Conservation (phyloP, 805 yeast genomes). For the Komagataella phaffii region DNA sequence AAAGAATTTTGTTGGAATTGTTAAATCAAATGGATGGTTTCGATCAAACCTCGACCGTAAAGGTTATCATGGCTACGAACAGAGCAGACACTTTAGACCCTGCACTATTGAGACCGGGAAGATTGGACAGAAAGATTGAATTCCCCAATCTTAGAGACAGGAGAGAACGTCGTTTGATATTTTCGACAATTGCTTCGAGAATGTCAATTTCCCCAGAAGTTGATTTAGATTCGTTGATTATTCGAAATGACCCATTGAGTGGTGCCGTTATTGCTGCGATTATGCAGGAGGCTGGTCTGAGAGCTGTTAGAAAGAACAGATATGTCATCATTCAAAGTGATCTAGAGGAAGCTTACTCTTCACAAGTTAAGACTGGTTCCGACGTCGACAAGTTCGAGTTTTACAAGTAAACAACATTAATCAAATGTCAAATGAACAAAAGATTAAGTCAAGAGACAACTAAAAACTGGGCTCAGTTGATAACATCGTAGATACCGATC, state of each 20-base stretch:
- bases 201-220: slow-evolving; percentile 98
- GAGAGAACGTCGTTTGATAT: slow-evolving; percentile 94
- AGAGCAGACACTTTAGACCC: slow-evolving; percentile 99
- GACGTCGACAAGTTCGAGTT: slow-evolving; percentile 97
- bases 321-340: slow-evolving; percentile 93
- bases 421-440: not conserved
- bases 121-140: slow-evolving; percentile 95
- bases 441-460: not conserved
- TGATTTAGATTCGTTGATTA: slow-evolving; percentile 86
- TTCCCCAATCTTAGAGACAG: slow-evolving; percentile 94
- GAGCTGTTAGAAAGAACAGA: slow-evolving; percentile 97
- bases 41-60: slow-evolving; percentile 89
- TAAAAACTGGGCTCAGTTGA: not conserved
- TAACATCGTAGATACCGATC: slow-evolving; percentile 32
- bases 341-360: slow-evolving; percentile 92
- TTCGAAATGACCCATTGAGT: slow-evolving; percentile 92
- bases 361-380: slow-evolving; percentile 90
- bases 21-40: slow-evolving; percentile 99
- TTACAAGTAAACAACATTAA: slow-evolving; percentile 45
- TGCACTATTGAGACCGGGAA: slow-evolving; percentile 94
- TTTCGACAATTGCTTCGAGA: slow-evolving; percentile 89
- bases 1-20: slow-evolving; percentile 89
- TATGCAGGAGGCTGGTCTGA: slow-evolving; percentile 98
- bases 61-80: slow-evolving; percentile 98
- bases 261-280: slow-evolving; percentile 98